These are phyloP conservation scores for Chaetomium tenue DNA, from an alignment of 495 filamentous ascomycete species.

Conservation along the genomic window DNA sequence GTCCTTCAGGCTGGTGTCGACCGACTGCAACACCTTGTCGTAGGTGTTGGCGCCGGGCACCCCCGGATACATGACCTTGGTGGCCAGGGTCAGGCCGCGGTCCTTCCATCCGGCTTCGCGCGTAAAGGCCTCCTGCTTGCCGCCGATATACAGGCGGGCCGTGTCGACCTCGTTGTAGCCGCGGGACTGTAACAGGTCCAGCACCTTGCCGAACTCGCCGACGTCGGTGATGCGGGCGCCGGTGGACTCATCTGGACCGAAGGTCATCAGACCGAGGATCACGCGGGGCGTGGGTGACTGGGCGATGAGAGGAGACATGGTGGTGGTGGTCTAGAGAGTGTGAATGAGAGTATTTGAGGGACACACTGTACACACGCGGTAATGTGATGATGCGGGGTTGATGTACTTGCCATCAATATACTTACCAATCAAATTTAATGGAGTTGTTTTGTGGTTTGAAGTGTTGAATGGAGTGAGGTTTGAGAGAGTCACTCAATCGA, in stretches of 20 bases:
- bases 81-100: constrained; percentile 77
- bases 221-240: constrained; percentile 71
- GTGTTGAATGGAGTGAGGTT: no score
- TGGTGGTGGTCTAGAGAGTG: background rate
- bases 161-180: constrained; percentile 81
- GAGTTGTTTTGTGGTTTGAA: no score
- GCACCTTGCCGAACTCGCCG: constrained; percentile 60
- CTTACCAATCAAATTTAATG: no score
- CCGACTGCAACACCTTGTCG: constrained; percentile 57
- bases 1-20: constrained; percentile 67
- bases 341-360: background rate
- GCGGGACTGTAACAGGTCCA: constrained; percentile 68
- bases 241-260: constrained; percentile 50
- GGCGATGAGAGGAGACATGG: constrained; percentile 13
- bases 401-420: no score
- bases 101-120: constrained; percentile 74
- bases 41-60: constrained; percentile 58
- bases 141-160: constrained; percentile 69
- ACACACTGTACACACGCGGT: background rate
- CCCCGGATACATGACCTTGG: constrained; percentile 71
- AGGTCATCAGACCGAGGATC: constrained; percentile 63
- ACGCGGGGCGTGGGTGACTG: constrained; percentile 45
- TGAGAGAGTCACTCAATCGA: no score
- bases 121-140: constrained; percentile 81
- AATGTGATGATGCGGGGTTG: no score